Percentiles rank a stretch among this genome's conserved stretches.
Conservation (phyloP, 140 eudicot genomes). For the Senecio squalidus region DNA sequence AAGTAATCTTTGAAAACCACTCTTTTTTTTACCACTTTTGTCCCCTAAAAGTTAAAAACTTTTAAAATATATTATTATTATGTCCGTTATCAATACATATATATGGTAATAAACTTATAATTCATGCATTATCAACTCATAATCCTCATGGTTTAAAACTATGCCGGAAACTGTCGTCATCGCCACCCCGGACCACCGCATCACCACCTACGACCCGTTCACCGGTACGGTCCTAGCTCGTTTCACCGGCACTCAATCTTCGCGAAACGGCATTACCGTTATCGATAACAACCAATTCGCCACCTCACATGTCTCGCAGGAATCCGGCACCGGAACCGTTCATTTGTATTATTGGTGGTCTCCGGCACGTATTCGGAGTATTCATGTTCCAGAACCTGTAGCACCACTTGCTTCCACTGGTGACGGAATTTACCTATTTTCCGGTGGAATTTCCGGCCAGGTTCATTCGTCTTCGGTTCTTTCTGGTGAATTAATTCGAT, state of each 20-base stretch:
- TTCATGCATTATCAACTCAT: too few relatives aligned
- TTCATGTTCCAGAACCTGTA: conserved; percentile 42
- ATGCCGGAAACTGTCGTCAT: conserved; percentile 24
- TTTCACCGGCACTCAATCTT: conserved; percentile 32
- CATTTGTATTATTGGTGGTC: conserved; percentile 44
- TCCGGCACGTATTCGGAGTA: background rate
- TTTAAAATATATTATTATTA: too few relatives aligned
- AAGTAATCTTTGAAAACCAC: too few relatives aligned
- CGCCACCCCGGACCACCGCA: conserved; percentile 23
- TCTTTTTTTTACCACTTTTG: too few relatives aligned
- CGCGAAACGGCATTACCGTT: conserved; percentile 33
- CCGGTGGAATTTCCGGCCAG: conserved; percentile 41
- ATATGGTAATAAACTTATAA: too few relatives aligned
- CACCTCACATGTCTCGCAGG: conserved; percentile 36
- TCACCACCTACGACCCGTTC: conserved; percentile 29
- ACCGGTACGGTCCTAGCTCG: conserved; percentile 25
- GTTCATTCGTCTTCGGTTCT: conserved; percentile 25
- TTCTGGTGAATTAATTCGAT: conserved; percentile 30
- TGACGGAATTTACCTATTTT: conserved; percentile 35
- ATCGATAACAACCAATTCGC: conserved; percentile 30
- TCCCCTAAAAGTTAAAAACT: too few relatives aligned
- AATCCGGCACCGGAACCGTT: conserved; percentile 29
- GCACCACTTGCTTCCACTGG: conserved; percentile 35
- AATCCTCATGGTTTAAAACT: background rate
- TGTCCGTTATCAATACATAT: too few relatives aligned